Evolutionary conservation across 768 basidiomycete species (phyloP), one percentile per base, ranked within the genome.

Genomic region (Dentipellis fragilis): DNA sequence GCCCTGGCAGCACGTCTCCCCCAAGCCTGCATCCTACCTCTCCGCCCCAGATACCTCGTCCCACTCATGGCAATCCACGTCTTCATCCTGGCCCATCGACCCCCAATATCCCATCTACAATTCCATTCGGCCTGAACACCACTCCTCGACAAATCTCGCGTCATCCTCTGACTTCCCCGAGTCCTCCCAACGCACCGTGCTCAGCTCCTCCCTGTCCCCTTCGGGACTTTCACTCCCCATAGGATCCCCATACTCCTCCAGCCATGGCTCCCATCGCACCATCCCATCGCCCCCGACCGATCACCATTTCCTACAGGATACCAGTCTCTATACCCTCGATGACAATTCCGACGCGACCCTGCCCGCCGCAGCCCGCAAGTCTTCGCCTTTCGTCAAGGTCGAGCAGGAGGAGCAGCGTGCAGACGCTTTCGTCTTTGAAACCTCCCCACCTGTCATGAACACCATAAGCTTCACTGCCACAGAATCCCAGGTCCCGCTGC

Each of bases 401-500:
- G 55, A 62, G 38, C 55, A 60, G 52, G 61, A 60, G 45, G 55
- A 57, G 16, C 22, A 39, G 14, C 48, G 55, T 14, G 56, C 54
- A 4, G 54, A 46, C 45, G 37, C 58, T 17, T 62, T 62, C 29
- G 61, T 62, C 19, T 60, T 62, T 38, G 61, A 62, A 17, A 54
- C 58, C 1, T 55, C 61, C 3, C 58, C 58, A 14, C 57, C 61
- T 49, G 59, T 58, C 5, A 42, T 57, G 10, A 51, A 54, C 46
- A 55, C 56, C 11, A 16, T 48, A 29, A 57, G 50, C 40, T 52
- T 51, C 29, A 49, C 52, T 11, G 54, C 56, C 37, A 48, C 55
- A 48, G 61, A 62, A 50, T 54, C 61, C 3, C 61, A 67, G 64
- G 86, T 87, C 1, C 86, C 87, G 8, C 75, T 87, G 12, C 84